phyloP scores from a whole-genome alignment of 257 asterid species.

The Scutellaria baicalensis region DNA sequence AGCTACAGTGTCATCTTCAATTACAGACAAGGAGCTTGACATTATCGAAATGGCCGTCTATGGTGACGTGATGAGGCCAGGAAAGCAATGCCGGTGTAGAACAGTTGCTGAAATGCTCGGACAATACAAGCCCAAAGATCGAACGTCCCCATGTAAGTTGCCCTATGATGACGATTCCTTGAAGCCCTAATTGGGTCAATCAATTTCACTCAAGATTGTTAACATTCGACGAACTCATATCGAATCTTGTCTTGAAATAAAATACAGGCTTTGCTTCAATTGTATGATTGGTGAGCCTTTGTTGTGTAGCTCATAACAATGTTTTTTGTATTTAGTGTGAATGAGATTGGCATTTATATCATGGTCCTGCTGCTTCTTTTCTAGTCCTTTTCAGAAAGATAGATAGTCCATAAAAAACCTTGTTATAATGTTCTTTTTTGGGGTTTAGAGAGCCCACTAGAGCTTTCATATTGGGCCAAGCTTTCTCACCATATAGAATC shows the following conservation, averaged over 20 bases:
- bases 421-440: no score
- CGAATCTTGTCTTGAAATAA: constrained; percentile 9
- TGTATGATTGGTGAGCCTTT: not conserved
- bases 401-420: no score
- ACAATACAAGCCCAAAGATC: constrained; percentile 59
- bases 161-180: constrained; percentile 29
- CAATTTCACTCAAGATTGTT: not conserved
- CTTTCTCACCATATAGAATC: no score
- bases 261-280: not conserved
- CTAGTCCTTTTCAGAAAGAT: no score
- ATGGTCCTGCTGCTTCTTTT: no score
- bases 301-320: not conserved
- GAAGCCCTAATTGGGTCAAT: not conserved
- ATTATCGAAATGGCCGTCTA: constrained; percentile 88
- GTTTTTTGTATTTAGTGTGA: not conserved
- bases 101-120: constrained; percentile 92
- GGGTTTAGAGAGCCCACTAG: no score
- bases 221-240: not conserved
- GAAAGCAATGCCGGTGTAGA: constrained; percentile 84
- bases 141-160: constrained; percentile 57
- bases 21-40: constrained; percentile 80
- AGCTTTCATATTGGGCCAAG: no score
- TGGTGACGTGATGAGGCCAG: constrained; percentile 90
- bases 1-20: no score
- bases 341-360: not conserved